Conservation (phyloP, 2,329 filamentous ascomycete species). For the Epichloe aotearoae region DNA sequence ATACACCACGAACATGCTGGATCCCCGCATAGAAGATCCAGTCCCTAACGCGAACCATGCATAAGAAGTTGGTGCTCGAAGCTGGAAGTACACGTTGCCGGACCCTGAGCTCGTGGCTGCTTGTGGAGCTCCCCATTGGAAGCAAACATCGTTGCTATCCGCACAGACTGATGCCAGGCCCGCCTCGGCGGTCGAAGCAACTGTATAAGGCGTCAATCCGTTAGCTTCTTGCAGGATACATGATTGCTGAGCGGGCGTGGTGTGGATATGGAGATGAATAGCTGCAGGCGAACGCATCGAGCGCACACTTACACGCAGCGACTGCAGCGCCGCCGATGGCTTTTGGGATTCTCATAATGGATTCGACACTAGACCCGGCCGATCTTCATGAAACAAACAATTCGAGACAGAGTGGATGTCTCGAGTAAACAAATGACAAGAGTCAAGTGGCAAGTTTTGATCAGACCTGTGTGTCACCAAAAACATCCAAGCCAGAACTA, state of each 20-base stretch:
- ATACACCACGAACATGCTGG: constrained; percentile 53
- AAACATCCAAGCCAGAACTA: background rate
- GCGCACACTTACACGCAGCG: background rate
- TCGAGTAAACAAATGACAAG: background rate
- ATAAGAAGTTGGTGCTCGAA: constrained; percentile 38
- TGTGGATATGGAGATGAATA: background rate
- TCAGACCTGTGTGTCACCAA: background rate
- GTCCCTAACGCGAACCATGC: constrained; percentile 47
- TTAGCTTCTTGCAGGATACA: background rate
- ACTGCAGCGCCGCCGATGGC: background rate
- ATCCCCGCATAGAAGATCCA: constrained; percentile 38
- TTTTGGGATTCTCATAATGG: background rate
- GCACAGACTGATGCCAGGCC: background rate
- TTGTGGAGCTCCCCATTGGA: constrained; percentile 40
- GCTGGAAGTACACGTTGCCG: constrained; percentile 48
- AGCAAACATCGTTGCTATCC: constrained; percentile 28
- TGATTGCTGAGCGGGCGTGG: background rate
- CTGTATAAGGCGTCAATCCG: background rate
- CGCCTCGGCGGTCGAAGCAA: background rate
- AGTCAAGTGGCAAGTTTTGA: background rate
- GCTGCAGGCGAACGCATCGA: background rate
- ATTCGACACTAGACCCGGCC: background rate
- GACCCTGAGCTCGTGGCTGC: constrained; percentile 31
- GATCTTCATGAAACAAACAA: background rate
- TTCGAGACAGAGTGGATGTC: background rate